Base-by-base conservation (phyloP, 2,329 filamentous ascomycete species). In the Claviceps capensis region DNA sequence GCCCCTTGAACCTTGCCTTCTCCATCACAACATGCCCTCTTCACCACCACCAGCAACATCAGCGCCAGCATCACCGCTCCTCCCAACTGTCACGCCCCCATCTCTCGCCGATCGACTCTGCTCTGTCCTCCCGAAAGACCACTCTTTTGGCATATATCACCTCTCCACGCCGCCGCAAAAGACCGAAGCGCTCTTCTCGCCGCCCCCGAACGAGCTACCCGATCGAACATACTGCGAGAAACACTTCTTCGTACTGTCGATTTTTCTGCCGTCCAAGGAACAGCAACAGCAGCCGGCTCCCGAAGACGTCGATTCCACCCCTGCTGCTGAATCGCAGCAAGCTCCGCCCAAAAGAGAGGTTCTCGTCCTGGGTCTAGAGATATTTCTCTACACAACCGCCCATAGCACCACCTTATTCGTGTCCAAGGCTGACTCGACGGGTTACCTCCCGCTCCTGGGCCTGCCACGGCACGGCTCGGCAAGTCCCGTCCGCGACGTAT, bases 381-480 rank as follows among this genome's bases (percentile, higher is more conserved):
- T 96, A 49, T 76, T 93, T 60, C 78, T 98, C 54, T 98, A 94
- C 68, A 86, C 82, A 0, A 95, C 90, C 0, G 78, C 79, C 46
- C 78, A 79, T 59, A 78, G 88, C 23, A 95, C 86, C 1, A 96
- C 87, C 4, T 77, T 97, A 51, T 98, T 98, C 65, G 85, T 98
- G 23, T 91, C 90, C 56, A 98, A 98, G 68, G 93, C 93, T 48
- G 93, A 98, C 69, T 96, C 93, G 9, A 96, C 91, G 0, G 93
- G 94, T 23, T 94, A 88, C 63, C 71, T 96, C 9, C 74, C 82
- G 58, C 73, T 85, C 2, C 71, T 90, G 38, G 70, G 78, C 17
- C 71, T 86, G 0, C 78, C 82, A 16, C 77, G 72, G 58, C 74
- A 78, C 17, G 74, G 78, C n/a, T 72, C 76, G 0, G 73, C 79